These are phyloP conservation scores for Tuber aestivum DNA, from an alignment of 495 filamentous ascomycete species.

Conservation along the genomic window DNA sequence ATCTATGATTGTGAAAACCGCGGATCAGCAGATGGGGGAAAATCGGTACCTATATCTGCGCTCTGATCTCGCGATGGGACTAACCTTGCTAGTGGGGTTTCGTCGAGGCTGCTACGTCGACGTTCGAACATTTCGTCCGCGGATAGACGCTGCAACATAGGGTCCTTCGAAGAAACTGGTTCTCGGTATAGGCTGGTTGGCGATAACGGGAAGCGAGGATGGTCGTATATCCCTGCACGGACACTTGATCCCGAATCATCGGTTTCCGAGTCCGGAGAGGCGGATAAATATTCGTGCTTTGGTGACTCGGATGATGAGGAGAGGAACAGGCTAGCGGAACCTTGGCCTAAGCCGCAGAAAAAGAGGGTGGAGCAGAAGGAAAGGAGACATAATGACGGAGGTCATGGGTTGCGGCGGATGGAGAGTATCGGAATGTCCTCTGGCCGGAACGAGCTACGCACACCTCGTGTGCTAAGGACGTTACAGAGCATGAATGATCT, in stretches of 20 bases:
- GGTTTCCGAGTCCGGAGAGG: not conserved
- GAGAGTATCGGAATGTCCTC: not conserved
- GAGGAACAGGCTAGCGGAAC: not conserved
- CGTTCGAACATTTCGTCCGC: not conserved
- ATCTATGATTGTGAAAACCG: not conserved
- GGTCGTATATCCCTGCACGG: not conserved
- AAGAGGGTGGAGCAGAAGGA: not conserved
- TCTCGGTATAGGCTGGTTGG: not conserved
- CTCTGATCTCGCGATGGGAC: not conserved
- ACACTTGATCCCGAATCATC: not conserved
- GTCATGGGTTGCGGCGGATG: not conserved
- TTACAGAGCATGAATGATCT: slow-evolving; percentile 1
- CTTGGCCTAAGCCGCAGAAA: not conserved
- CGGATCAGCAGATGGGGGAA: not conserved
- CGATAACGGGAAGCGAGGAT: not conserved
- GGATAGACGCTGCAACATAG: not conserved
- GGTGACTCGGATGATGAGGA: not conserved
- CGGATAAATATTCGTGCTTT: not conserved
- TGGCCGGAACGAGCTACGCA: not conserved
- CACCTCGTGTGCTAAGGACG: not conserved
- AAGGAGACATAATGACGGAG: not conserved
- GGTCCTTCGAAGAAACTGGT: not conserved
- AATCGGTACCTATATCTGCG: not conserved
- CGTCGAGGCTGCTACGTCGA: not conserved
- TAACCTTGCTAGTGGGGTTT: not conserved